Evolutionary conservation across 2,329 filamentous ascomycete species (phyloP).

Genomic region (Aspergillus sp.): DNA sequence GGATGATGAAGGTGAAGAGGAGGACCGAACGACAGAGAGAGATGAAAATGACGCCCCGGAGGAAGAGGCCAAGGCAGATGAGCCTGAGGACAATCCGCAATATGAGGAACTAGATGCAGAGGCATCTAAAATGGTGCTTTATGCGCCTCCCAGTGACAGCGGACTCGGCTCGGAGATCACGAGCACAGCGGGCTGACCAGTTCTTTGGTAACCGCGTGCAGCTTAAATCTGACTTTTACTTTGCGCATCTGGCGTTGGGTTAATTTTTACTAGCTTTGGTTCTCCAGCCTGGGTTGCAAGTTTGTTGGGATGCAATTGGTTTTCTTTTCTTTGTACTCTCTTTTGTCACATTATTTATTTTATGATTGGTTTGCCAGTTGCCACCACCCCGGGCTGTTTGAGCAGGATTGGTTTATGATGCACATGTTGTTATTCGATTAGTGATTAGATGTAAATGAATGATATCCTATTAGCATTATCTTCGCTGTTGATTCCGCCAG

Average conservation of each 20-base stretch:
- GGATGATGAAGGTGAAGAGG: constrained; percentile 18
- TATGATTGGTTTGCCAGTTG: constrained; percentile 6
- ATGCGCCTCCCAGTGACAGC: constrained; percentile 30
- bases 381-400: not conserved
- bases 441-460: constrained; percentile 5
- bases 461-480: not conserved
- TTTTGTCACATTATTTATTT: constrained; percentile 19
- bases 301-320: not conserved
- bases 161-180: constrained; percentile 31
- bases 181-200: constrained; percentile 15
- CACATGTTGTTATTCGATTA: constrained; percentile 1
- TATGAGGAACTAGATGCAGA: constrained; percentile 21
- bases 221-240: constrained; percentile 1
- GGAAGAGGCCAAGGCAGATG: not conserved
- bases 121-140: constrained; percentile 29
- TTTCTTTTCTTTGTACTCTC: constrained; percentile 24
- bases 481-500: too few species aligned
- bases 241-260: constrained; percentile 23
- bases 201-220: constrained; percentile 1
- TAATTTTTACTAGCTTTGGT: not conserved
- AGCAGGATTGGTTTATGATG: not conserved
- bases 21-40: constrained; percentile 14
- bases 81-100: constrained; percentile 13
- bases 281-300: not conserved
- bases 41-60: constrained; percentile 5